Percentiles rank a stretch among this genome's conserved stretches.
Evolutionary conservation across 306 rosid genomes (phyloP).

Genomic region (Quercus dentata): DNA sequence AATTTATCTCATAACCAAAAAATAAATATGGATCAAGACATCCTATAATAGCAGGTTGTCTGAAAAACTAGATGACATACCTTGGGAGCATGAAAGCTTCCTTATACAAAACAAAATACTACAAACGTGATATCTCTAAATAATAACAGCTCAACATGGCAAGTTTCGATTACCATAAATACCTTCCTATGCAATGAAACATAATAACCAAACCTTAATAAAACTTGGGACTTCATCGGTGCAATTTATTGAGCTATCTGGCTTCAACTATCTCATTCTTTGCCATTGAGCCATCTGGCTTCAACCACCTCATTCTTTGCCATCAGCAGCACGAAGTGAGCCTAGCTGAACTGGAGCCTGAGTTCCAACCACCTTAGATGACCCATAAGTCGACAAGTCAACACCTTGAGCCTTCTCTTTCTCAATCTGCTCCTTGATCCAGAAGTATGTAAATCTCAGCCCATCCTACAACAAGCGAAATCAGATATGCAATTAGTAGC

Average conservation of each 20-base stretch:
- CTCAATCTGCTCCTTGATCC: slow-evolving; percentile 97
- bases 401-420: slow-evolving; percentile 79
- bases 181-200: slow-evolving; percentile 1
- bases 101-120: slow-evolving; percentile 1
- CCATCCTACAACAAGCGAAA: slow-evolving; percentile 63
- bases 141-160: background rate
- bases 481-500: slow-evolving; percentile 4
- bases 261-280: slow-evolving; percentile 38
- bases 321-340: slow-evolving; percentile 91
- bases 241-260: slow-evolving; percentile 4
- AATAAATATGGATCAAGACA: background rate
- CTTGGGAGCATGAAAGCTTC: slow-evolving; percentile 17
- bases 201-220: slow-evolving; percentile 11
- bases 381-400: slow-evolving; percentile 68
- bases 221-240: slow-evolving; percentile 2
- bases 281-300: slow-evolving; percentile 39
- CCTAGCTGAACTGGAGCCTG: slow-evolving; percentile 99
- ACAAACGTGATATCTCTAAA: background rate
- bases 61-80: slow-evolving; percentile 9
- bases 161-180: slow-evolving; percentile 14
- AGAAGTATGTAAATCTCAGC: slow-evolving; percentile 86
- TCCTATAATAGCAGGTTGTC: slow-evolving; percentile 18
- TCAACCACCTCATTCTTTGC: slow-evolving; percentile 53
- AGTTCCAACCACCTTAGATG: slow-evolving; percentile 94
- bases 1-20: background rate